Evolutionary conservation across 2,329 filamentous ascomycete genomes (phyloP).

Genomic region (Clarireedia paspali): DNA sequence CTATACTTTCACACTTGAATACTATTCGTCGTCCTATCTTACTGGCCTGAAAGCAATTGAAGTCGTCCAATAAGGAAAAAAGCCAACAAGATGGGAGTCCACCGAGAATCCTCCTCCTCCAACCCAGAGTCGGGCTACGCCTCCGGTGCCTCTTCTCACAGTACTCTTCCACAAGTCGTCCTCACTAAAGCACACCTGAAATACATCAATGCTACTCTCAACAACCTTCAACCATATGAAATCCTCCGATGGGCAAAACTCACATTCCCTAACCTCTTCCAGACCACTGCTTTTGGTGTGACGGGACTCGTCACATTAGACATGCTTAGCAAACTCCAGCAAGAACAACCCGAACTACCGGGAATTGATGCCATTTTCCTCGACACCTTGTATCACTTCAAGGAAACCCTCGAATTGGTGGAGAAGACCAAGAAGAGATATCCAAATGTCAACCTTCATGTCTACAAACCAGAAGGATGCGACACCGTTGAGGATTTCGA

Average conservation of each 20-base stretch:
- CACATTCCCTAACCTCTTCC: constrained; percentile 82
- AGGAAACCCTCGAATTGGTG: constrained; percentile 67
- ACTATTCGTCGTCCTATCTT: too few relatives aligned
- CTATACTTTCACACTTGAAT: neutral
- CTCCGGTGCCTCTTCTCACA: constrained; percentile 50
- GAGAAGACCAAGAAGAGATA: constrained; percentile 71
- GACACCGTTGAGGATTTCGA: constrained; percentile 72
- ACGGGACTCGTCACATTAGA: constrained; percentile 77
- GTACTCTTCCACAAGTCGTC: constrained; percentile 64
- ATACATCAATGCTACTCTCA: constrained; percentile 84
- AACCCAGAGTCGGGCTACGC: constrained; percentile 79
- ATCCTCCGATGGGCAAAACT: constrained; percentile 88
- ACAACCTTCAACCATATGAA: constrained; percentile 81
- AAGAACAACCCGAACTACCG: constrained; percentile 51
- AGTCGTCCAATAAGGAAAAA: neutral
- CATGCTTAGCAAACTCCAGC: constrained; percentile 71
- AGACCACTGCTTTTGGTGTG: constrained; percentile 76
- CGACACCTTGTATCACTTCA: constrained; percentile 76
- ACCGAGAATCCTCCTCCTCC: constrained; percentile 22
- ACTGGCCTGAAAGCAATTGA: neutral
- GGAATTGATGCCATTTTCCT: constrained; percentile 68
- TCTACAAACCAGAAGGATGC: constrained; percentile 78
- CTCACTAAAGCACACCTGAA: constrained; percentile 84
- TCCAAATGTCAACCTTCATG: constrained; percentile 71
- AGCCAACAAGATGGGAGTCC: constrained; percentile 21